These are phyloP conservation scores for Rhypophila decipiens DNA, from an alignment of 495 filamentous ascomycete genomes.

Conservation along the genomic window DNA sequence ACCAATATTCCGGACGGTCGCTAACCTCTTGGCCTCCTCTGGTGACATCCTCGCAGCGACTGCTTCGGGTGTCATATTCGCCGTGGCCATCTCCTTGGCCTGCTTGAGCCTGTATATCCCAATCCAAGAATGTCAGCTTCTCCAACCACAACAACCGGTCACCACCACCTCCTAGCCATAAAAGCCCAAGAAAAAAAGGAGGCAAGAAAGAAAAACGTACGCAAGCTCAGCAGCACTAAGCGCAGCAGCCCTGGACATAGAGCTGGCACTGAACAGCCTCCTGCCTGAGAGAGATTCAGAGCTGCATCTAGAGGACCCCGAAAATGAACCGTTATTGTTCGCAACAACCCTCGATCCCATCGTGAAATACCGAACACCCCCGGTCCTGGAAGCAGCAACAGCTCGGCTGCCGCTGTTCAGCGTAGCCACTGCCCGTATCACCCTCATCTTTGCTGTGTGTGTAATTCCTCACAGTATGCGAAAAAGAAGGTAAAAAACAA, in stretches of 20 bases:
- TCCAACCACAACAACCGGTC: too few relatives aligned
- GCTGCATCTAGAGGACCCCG: slow-evolving; percentile 11
- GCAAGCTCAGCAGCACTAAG: slow-evolving; percentile 27
- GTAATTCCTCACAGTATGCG: too few relatives aligned
- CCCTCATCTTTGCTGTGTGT: slow-evolving; percentile 37
- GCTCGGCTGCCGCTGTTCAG: slow-evolving; percentile 34
- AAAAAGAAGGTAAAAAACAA: slow-evolving; percentile 13
- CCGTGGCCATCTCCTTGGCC: slow-evolving; percentile 36
- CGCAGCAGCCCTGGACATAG: slow-evolving; percentile 13
- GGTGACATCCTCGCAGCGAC: slow-evolving; percentile 59
- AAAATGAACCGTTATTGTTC: slow-evolving; percentile 2
- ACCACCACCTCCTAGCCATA: too few relatives aligned
- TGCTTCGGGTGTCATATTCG: slow-evolving; percentile 39
- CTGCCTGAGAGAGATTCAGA: slow-evolving; percentile 12
- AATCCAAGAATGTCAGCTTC: too few relatives aligned
- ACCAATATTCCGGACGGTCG: slow-evolving; percentile 88
- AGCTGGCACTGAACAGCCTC: slow-evolving; percentile 24
- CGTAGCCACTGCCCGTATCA: slow-evolving; percentile 35
- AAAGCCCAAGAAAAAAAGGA: too few relatives aligned
- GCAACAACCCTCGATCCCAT: slow-evolving; percentile 15
- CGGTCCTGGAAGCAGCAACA: slow-evolving; percentile 21
- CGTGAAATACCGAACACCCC: slow-evolving; percentile 26
- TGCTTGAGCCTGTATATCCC: slow-evolving; percentile 29
- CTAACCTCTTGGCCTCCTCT: slow-evolving; percentile 67
- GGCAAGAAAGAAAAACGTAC: slow-evolving; percentile 18